Percentiles rank a stretch among this genome's conserved stretches.
phyloP scores from a whole-genome alignment of 1,284 basidiomycete species.

The Trichosporon sp. region DNA sequence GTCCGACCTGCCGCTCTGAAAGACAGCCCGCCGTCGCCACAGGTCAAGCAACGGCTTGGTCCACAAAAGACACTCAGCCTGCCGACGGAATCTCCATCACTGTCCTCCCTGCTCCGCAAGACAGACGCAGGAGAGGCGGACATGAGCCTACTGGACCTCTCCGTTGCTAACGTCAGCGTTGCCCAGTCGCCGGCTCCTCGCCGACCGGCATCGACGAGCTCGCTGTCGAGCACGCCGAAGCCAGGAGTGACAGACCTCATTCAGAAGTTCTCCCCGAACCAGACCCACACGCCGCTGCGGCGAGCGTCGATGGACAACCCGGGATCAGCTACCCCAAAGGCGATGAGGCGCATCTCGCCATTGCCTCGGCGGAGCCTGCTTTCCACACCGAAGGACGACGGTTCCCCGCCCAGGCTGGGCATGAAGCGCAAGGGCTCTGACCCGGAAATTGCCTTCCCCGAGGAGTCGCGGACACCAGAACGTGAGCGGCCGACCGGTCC shows the following conservation, averaged over 20 bases:
- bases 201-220: not conserved
- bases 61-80: not conserved
- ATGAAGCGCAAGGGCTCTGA: slow-evolving; percentile 17
- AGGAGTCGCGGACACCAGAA: not conserved
- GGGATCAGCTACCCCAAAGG: not conserved
- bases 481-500: not conserved
- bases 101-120: slow-evolving; percentile 9
- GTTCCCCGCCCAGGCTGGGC: not conserved
- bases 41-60: not conserved
- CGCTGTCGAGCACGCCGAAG: slow-evolving; percentile 1
- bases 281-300: not conserved
- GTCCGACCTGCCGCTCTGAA: not conserved
- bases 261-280: slow-evolving; percentile 2
- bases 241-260: slow-evolving; percentile 7
- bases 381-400: not conserved
- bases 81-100: slow-evolving; percentile 10
- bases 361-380: slow-evolving; percentile 3
- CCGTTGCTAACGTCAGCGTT: slow-evolving; percentile 1
- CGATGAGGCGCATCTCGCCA: slow-evolving; percentile 10
- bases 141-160: slow-evolving; percentile 12
- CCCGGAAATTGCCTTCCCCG: not conserved
- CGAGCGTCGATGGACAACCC: not conserved
- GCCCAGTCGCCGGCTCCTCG: not conserved
- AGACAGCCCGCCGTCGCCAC: not conserved
- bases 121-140: not conserved